These are phyloP conservation scores for Telopea speciosissima DNA, from an alignment of 177 flowering plant genomes.

Conservation along the genomic window DNA sequence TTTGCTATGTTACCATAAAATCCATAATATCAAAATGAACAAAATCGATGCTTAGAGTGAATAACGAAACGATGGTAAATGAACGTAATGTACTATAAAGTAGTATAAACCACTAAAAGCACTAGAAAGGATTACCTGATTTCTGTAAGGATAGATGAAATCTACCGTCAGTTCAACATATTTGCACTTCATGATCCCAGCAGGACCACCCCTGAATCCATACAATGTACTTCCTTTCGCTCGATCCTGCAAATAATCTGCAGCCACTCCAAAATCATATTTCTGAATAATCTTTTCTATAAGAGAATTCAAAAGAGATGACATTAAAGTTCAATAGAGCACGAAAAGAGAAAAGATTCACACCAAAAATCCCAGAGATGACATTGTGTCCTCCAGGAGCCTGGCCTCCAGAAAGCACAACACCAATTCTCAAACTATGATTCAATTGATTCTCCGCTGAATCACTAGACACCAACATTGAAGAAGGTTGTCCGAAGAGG, in stretches of 20 bases:
- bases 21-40: too few relatives aligned
- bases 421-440: conserved; percentile 77
- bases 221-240: conserved; percentile 73
- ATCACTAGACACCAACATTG: conserved; percentile 47
- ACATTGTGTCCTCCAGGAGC: conserved; percentile 99
- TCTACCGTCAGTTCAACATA: conserved; percentile 11
- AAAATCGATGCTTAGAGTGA: background rate
- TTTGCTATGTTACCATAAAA: too few relatives aligned
- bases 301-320: background rate
- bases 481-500: conserved; percentile 84
- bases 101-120: background rate
- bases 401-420: conserved; percentile 95
- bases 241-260: conserved; percentile 86
- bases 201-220: conserved; percentile 97
- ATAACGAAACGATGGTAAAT: background rate
- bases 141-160: conserved; percentile 60
- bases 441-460: conserved; percentile 14
- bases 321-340: background rate
- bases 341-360: conserved; percentile 7
- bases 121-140: conserved; percentile 53
- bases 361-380: conserved; percentile 84
- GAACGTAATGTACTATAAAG: background rate
- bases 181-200: conserved; percentile 87
- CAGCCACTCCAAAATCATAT: conserved; percentile 13
- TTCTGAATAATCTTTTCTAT: background rate